Evolutionary conservation across 1,284 basidiomycete species (phyloP), one percentile per base, ranked within the genome.

Genomic region (Inonotus hispidus): DNA sequence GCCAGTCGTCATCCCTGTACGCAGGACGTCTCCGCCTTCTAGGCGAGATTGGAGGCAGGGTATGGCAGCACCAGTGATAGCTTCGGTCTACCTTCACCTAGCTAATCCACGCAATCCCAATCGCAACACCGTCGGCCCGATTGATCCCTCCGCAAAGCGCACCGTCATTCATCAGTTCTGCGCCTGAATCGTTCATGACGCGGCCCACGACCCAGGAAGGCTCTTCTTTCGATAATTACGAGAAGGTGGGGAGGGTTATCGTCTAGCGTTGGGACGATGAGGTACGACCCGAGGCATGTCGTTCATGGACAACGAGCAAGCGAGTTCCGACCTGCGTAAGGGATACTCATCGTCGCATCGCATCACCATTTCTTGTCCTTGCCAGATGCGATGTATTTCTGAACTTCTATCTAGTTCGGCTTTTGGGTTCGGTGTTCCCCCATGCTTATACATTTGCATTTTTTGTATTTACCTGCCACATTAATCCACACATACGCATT

Each of bases 151-250:
- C 23, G 7, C 8, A 1, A 10, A 45, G 46, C 37, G 45, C 19
- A 2, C 55, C 32, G 1, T 58, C 59, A 8, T 61, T 61, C 32
- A 50, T 64, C 14, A 64, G 63, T 23, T 61, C 59, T 3, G 63
- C 63, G 13, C 45, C 54, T n/a, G 59, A 61, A 25, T 58, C 59
- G 16, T 53, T 64, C 13, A 47, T 64, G n/a, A 61, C 63, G 29
- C 52, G 27, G 21, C 52, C 63, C 14, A 49, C 59, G 7, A 29
- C 54, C 11, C 43, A 60, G 19, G 61, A 62, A 21, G 59, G 46
- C 21, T 52, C 58, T 8, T 56, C 63, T 16, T 43, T 16, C 19
- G 41, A 43, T n/a, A 43, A 43, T 16, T 8, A 32, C 32, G 32
- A 32, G 32, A 32, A 32, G 32, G 32, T 32, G 32, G 32, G 32